Evolutionary conservation across 2,329 filamentous ascomycete species (phyloP).

Genomic region (Drechslerella coelobrocha): DNA sequence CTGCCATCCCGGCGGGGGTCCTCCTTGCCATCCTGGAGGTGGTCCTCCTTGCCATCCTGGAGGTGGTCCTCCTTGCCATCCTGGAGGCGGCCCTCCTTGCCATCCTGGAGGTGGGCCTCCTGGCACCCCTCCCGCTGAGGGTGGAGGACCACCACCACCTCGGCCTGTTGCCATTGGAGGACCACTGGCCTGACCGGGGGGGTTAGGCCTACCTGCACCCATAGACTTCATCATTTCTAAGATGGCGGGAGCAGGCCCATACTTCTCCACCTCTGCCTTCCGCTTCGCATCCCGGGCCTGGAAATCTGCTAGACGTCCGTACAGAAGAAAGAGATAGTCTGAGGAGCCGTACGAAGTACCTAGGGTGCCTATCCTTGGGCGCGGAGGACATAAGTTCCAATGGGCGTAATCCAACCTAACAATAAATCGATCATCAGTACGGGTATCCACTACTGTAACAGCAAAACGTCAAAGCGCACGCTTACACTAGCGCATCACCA

Average conservation of each 20-base stretch:
- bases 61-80: constrained; percentile 55
- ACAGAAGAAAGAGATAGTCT: constrained; percentile 82
- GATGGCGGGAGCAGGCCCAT: constrained; percentile 44
- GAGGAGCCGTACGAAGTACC: constrained; percentile 86
- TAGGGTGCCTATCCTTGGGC: constrained; percentile 76
- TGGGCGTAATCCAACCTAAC: constrained; percentile 76
- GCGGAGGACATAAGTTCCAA: constrained; percentile 87
- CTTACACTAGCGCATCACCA: constrained; percentile 83
- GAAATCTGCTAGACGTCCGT: constrained; percentile 81
- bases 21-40: constrained; percentile 36
- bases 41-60: constrained; percentile 36
- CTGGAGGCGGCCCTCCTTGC: constrained; percentile 16
- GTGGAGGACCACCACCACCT: constrained; percentile 5
- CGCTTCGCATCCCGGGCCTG: constrained; percentile 76
- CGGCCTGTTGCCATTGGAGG: constrained; percentile 17
- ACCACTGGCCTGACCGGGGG: constrained; percentile 36
- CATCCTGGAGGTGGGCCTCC: constrained; percentile 36
- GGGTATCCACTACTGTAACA: background rate
- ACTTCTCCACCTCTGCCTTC: constrained; percentile 73
- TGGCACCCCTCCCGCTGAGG: constrained; percentile 23
- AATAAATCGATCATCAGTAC: constrained; percentile 51
- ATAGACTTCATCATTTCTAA: constrained; percentile 63
- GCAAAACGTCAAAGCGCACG: constrained; percentile 21
- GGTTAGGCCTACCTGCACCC: constrained; percentile 56
- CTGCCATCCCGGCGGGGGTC: constrained; percentile 35